phyloP scores from a whole-genome alignment of 1,139 yeast genomes.

The Oligophagozyma castellii region DNA sequence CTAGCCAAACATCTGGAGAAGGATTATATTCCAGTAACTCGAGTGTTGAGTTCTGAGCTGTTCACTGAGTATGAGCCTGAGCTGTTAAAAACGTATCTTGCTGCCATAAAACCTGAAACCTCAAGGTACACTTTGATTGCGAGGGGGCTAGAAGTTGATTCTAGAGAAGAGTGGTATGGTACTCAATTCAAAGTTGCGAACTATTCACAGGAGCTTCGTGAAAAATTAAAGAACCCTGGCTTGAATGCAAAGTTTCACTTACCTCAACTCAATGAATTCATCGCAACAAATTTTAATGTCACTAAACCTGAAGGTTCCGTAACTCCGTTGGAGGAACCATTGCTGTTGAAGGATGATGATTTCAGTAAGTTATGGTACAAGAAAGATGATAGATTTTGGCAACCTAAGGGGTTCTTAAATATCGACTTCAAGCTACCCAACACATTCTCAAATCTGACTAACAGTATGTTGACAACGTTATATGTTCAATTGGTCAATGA shows the following conservation, averaged over 20 bases:
- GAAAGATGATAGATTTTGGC: constrained; percentile 78
- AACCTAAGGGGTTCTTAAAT: constrained; percentile 70
- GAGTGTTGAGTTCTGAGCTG: constrained; percentile 44
- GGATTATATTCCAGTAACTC: constrained; percentile 46
- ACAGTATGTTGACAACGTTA: constrained; percentile 45
- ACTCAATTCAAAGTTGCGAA: constrained; percentile 51
- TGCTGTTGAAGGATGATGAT: constrained; percentile 30
- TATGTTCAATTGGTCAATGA: constrained; percentile 63
- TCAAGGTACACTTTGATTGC: constrained; percentile 48
- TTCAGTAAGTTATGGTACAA: constrained; percentile 65
- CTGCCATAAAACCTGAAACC: constrained; percentile 41
- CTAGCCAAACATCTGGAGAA: constrained; percentile 37
- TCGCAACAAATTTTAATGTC: constrained; percentile 65
- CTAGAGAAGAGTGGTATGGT: constrained; percentile 77
- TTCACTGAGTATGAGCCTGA: constrained; percentile 45
- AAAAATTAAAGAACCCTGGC: constrained; percentile 25
- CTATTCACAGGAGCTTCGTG: constrained; percentile 30
- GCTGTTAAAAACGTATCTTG: constrained; percentile 37
- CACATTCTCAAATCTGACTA: constrained; percentile 41
- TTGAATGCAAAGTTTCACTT: constrained; percentile 36
- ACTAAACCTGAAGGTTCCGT: constrained; percentile 28
- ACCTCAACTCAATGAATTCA: constrained; percentile 64
- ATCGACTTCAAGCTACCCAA: constrained; percentile 55
- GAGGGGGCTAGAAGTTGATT: constrained; percentile 29
- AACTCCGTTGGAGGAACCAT: constrained; percentile 33